Evolutionary conservation across 129 eudicot species (phyloP).

Genomic region (Heracleum sosnowskyi): DNA sequence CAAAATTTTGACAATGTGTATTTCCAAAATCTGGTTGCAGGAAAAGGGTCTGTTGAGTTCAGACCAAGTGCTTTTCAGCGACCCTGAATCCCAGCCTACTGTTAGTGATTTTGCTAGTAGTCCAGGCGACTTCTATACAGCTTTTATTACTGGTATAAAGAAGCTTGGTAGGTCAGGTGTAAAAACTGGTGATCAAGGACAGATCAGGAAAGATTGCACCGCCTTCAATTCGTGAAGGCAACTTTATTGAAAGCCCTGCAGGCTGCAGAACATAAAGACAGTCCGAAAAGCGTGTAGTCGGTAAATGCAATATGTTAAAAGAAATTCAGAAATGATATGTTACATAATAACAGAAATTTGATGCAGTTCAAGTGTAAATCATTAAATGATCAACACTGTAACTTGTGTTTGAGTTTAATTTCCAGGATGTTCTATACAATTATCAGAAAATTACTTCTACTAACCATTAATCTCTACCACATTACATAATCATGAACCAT

Average conservation of each 20-base stretch:
- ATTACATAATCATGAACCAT: no score
- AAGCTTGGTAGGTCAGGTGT: constrained; percentile 65
- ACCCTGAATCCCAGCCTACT: constrained; percentile 36
- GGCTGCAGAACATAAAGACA: background rate
- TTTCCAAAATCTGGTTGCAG: constrained; percentile 47
- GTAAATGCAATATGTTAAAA: no score
- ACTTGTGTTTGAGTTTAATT: background rate
- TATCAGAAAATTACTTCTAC: no score
- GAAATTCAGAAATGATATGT: no score
- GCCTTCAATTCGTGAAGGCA: constrained; percentile 36
- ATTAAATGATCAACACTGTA: background rate
- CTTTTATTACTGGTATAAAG: constrained; percentile 62
- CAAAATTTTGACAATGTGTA: constrained; percentile 49
- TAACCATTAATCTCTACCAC: no score
- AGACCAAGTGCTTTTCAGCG: constrained; percentile 55
- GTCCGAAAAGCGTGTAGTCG: no score
- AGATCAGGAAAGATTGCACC: constrained; percentile 66
- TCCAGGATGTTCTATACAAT: no score
- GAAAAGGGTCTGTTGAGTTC: constrained; percentile 80
- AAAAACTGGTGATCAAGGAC: constrained; percentile 60
- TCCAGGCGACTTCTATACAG: constrained; percentile 38
- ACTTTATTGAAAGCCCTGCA: background rate
- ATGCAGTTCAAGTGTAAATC: background rate
- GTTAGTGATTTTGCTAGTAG: constrained; percentile 53
- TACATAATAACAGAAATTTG: background rate